A percentile compares a stretch with the other conserved stretches of the same genome.
These are phyloP conservation scores for Cystobasidium pallidum DNA, from an alignment of 1,284 basidiomycete genomes.

Conservation along the genomic window DNA sequence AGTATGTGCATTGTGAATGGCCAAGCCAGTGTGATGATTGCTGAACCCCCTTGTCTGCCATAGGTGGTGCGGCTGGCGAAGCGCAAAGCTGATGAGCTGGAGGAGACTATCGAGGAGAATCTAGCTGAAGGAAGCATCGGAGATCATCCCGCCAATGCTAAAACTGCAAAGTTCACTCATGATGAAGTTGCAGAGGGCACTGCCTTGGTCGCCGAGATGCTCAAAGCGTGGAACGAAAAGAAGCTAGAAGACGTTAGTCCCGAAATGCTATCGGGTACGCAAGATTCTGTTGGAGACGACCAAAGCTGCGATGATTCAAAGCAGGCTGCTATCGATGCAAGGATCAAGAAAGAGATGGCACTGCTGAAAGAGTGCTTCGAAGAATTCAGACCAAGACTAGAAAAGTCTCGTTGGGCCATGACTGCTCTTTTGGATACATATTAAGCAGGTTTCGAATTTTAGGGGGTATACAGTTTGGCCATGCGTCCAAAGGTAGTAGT, in stretches of 20 bases:
- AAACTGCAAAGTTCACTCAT: conserved; percentile 27
- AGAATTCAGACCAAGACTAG: conserved; percentile 69
- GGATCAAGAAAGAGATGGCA: conserved; percentile 24
- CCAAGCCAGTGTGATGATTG: background rate
- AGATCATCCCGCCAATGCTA: conserved; percentile 15
- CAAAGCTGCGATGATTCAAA: conserved; percentile 26
- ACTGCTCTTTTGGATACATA: conserved; percentile 61
- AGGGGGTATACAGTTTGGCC: background rate
- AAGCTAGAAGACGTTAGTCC: conserved; percentile 29
- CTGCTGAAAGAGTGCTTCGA: conserved; percentile 62
- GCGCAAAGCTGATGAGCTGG: conserved; percentile 92
- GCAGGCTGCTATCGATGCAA: background rate
- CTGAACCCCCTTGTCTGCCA: background rate
- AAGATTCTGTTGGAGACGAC: conserved; percentile 40
- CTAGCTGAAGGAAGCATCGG: conserved; percentile 2
- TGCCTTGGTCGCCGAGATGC: conserved; percentile 75
- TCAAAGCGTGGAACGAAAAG: conserved; percentile 66
- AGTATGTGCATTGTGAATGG: conserved; percentile 75
- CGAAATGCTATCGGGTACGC: conserved; percentile 11
- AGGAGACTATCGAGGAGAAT: conserved; percentile 68
- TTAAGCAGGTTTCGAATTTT: conserved; percentile 9
- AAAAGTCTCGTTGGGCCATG: conserved; percentile 76
- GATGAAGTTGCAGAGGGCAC: conserved; percentile 66
- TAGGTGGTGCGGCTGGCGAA: conserved; percentile 72
- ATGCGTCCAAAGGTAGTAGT: background rate